Conservation (phyloP, 2,329 filamentous ascomycete genomes). For the Dactylellina cionopaga region DNA sequence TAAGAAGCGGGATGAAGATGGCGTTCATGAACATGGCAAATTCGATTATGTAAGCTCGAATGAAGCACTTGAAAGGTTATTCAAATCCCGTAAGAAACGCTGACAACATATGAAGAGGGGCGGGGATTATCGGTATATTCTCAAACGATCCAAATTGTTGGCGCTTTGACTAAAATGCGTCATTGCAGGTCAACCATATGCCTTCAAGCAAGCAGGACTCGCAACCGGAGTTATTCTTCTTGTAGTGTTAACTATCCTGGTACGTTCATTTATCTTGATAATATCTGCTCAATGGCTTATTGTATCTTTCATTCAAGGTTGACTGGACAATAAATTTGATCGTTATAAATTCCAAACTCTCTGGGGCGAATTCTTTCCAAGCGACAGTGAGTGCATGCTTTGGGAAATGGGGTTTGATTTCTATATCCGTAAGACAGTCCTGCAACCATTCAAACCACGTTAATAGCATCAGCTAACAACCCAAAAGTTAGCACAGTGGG, state of each 20-base stretch:
- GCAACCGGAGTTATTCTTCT: constrained; percentile 81
- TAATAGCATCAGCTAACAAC: constrained; percentile 20
- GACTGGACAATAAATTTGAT: constrained; percentile 99
- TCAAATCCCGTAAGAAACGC: background rate
- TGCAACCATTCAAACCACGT: background rate
- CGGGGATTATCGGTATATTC: constrained; percentile 68
- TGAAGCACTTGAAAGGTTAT: constrained; percentile 68
- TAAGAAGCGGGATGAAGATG: constrained; percentile 83
- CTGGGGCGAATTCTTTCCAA: constrained; percentile 92
- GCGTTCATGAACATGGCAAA: constrained; percentile 99
- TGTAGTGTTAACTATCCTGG: constrained; percentile 78
- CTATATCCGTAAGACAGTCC: constrained; percentile 70
- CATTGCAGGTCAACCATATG: constrained; percentile 80
- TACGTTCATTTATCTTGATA: constrained; percentile 45
- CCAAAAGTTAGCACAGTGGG: constrained; percentile 81
- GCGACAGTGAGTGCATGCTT: constrained; percentile 96
- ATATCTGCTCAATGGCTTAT: constrained; percentile 1
- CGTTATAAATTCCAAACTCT: constrained; percentile 96
- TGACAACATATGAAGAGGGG: constrained; percentile 63
- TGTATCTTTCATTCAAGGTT: constrained; percentile 62
- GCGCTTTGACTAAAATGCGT: background rate
- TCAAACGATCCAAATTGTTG: background rate
- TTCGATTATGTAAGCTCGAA: constrained; percentile 82
- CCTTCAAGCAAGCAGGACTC: constrained; percentile 91
- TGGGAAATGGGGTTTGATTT: constrained; percentile 84